Conservation (phyloP, 106 monocot species). For the Iris macrosiphon region DNA sequence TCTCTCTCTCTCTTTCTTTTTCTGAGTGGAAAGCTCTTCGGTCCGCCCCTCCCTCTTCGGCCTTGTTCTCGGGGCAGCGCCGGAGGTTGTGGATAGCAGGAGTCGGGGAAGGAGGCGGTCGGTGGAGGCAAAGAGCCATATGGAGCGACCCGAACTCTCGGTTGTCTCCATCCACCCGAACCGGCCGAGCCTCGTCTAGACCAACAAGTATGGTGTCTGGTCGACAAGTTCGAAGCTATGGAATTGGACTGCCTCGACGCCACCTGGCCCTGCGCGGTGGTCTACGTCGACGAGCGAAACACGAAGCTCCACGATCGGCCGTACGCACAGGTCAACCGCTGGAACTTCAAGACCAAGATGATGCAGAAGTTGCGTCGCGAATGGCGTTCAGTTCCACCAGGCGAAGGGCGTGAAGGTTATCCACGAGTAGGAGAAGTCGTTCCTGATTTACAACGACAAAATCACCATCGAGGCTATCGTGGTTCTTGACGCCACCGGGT, state of each 20-base stretch:
- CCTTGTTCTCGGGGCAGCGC: no score
- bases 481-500: slow-evolving; percentile 94
- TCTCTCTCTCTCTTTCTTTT: no score
- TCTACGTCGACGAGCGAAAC: slow-evolving; percentile 32
- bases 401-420: slow-evolving; percentile 72
- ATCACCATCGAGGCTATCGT: slow-evolving; percentile 49
- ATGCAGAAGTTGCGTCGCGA: slow-evolving; percentile 53
- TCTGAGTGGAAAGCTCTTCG: no score
- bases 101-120: no score
- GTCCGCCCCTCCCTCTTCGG: no score
- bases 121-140: no score
- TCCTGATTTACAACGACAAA: slow-evolving; percentile 67
- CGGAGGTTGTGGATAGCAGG: no score
- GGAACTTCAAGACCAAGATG: slow-evolving; percentile 82
- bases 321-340: slow-evolving; percentile 73
- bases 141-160: slow-evolving; percentile 74
- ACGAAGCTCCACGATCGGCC: slow-evolving; percentile 51
- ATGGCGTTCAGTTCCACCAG: slow-evolving; percentile 76
- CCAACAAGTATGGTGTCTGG: slow-evolving; percentile 98
- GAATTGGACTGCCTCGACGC: slow-evolving; percentile 77
- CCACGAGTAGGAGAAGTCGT: slow-evolving; percentile 57
- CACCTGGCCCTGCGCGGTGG: slow-evolving; percentile 67
- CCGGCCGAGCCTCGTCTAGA: slow-evolving; percentile 73
- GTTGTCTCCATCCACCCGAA: slow-evolving; percentile 86
- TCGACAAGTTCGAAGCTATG: slow-evolving; percentile 87